These are phyloP conservation scores for Arctium minus DNA, from an alignment of 129 eudicot genomes.

Conservation along the genomic window DNA sequence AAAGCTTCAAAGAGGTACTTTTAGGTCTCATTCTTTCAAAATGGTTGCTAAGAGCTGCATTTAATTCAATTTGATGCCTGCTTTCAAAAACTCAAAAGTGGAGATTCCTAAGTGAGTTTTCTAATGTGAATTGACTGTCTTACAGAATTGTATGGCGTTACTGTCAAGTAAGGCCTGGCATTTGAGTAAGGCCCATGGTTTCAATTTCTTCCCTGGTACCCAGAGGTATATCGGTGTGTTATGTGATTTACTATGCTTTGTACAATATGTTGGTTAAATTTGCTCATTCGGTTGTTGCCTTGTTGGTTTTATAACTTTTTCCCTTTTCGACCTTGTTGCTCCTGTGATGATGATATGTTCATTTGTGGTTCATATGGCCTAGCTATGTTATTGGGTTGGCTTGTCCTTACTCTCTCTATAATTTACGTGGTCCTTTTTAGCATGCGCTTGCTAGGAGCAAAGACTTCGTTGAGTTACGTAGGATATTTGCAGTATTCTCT, in stretches of 20 bases:
- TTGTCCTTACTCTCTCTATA: too few species aligned
- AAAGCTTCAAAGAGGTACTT: constrained; percentile 86
- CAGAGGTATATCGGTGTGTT: constrained; percentile 55
- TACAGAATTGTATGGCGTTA: constrained; percentile 78
- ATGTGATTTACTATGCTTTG: constrained; percentile 5
- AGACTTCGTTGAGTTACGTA: background rate
- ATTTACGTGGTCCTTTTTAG: too few species aligned
- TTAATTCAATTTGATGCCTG: background rate
- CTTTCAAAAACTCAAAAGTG: background rate
- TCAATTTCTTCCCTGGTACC: constrained; percentile 96
- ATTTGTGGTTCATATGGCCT: background rate
- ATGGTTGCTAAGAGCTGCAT: constrained; percentile 8
- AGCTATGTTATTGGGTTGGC: background rate
- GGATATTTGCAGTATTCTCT: background rate
- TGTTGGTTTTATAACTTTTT: background rate
- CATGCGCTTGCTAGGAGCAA: too few species aligned
- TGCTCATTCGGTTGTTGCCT: background rate
- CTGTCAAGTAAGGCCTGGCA: constrained; percentile 82
- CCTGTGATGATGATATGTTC: background rate
- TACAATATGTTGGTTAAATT: constrained; percentile 3
- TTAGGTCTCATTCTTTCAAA: constrained; percentile 1
- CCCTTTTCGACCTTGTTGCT: background rate
- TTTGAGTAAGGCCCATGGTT: constrained; percentile 88
- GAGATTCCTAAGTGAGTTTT: constrained; percentile 3
- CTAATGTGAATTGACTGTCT: constrained; percentile 25